Base-by-base conservation (phyloP, 345 rosid genomes). In the Salix purpurea region DNA sequence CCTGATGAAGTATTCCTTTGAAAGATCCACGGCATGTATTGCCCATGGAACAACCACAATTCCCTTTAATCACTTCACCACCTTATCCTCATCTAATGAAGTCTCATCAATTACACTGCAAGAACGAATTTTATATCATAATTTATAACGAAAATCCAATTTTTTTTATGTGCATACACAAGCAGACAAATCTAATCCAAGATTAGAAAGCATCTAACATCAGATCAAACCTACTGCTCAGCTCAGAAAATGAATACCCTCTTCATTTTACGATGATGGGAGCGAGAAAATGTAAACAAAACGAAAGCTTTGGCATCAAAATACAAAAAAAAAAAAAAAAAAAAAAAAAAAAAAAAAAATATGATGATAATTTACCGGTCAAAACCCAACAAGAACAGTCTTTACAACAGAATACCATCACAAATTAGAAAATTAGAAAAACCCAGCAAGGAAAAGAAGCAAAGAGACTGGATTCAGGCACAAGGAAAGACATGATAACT, bases 1-100 rank as follows among this genome's bases (percentile, higher is more conserved):
- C 96, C 94, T 89, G 91, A 85, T 84, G 86, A 77, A 85, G 71
- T 87, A 84, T 90, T 84, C 85, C 94, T 88, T 87, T 88, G 80
- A 89, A 90, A 86, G 99, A 89, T 82, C 97, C 96, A 75, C 98
- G 91, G 89, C 99, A 96, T 88, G 98, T 84, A 84, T 96, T 96
- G 94, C 99, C 99, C 99, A 96, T 96, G 83, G 92, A 95, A 89
- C 91, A 85, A 84, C 85, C 71, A 79, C 12, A 80, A 71, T 72
- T 80, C 82, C 74, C 76, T 52, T 21, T 28, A 32, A 23, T 24
- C n/a, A 23, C 77, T 71, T 76, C 82, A 81, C 74, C 32, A 50
- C 69, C 77, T 79, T 80, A 75, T 84, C 91, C 83, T 75, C 89
- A 83, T 83, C 86, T 84, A 85, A 77, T 70, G 73, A n/a, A 72